phyloP scores from a whole-genome alignment of 495 filamentous ascomycete species.

The Entonaema liquescens region DNA sequence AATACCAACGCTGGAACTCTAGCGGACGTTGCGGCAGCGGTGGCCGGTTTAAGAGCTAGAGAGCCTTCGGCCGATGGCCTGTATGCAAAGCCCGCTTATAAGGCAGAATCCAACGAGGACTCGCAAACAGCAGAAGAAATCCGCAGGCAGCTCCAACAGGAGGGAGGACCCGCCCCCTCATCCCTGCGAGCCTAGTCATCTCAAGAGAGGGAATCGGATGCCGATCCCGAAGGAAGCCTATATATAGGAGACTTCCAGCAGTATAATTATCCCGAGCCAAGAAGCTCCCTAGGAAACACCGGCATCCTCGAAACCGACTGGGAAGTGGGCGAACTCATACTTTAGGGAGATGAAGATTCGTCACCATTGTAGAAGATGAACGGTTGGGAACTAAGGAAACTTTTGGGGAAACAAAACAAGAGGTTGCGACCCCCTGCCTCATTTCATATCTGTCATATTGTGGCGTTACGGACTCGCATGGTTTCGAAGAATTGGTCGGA shows the following conservation, averaged over 20 bases:
- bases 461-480: conserved; percentile 44
- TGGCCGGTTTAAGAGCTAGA: conserved; percentile 41
- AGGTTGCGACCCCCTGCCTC: conserved; percentile 15
- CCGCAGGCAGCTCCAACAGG: conserved; percentile 50
- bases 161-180: conserved; percentile 41
- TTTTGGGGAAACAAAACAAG: conserved; percentile 10
- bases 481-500: conserved; percentile 28
- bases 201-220: conserved; percentile 3
- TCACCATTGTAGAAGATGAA: background rate
- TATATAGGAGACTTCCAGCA: background rate
- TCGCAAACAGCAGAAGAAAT: conserved; percentile 51
- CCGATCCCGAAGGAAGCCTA: background rate
- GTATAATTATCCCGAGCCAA: conserved; percentile 2
- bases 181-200: conserved; percentile 41
- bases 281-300: background rate
- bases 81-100: conserved; percentile 39
- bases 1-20: conserved; percentile 44
- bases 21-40: conserved; percentile 46
- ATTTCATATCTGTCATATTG: conserved; percentile 31
- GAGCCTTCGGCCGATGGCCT: conserved; percentile 36
- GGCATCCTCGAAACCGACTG: background rate
- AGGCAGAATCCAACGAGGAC: conserved; percentile 46
- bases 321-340: background rate
- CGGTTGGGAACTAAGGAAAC: background rate
- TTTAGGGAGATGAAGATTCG: background rate